These are phyloP conservation scores for Cardamine resedifolia DNA, from an alignment of 345 rosid genomes.

Conservation along the genomic window DNA sequence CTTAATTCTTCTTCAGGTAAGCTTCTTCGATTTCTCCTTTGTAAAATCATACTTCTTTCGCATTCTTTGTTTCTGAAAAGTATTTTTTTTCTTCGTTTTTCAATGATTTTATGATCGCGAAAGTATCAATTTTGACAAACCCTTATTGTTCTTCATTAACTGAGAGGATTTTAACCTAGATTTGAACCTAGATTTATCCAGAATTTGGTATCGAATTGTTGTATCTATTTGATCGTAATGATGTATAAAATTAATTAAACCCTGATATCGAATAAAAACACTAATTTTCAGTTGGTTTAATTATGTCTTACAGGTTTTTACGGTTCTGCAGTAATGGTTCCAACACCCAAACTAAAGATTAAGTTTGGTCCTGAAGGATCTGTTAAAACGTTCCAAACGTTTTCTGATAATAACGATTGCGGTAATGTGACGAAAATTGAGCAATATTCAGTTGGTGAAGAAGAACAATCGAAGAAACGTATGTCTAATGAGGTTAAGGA, in stretches of 20 bases:
- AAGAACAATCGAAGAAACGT: conserved; percentile 44
- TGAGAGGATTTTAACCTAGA: not conserved
- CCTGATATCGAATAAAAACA: not conserved
- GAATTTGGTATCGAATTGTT: not conserved
- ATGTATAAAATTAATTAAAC: not conserved
- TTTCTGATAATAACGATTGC: too few species aligned
- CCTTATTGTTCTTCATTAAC: not conserved
- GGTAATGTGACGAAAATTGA: too few species aligned
- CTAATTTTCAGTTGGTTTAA: not conserved
- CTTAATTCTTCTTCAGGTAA: not conserved
- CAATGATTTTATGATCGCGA: not conserved
- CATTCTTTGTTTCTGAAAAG: not conserved
- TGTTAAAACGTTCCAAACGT: too few species aligned
- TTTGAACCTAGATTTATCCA: not conserved
- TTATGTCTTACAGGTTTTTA: not conserved
- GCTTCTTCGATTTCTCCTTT: not conserved
- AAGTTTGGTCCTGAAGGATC: conserved; percentile 55
- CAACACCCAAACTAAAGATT: conserved; percentile 53
- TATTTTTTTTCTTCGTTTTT: not conserved
- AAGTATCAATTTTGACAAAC: not conserved
- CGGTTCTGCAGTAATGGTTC: conserved; percentile 11
- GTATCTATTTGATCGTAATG: not conserved
- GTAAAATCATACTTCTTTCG: not conserved
- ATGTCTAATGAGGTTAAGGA: conserved; percentile 34
- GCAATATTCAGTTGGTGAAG: too few species aligned